phyloP scores from a whole-genome alignment of 2,329 filamentous ascomycete species.

The Microsporum ferrugineum region DNA sequence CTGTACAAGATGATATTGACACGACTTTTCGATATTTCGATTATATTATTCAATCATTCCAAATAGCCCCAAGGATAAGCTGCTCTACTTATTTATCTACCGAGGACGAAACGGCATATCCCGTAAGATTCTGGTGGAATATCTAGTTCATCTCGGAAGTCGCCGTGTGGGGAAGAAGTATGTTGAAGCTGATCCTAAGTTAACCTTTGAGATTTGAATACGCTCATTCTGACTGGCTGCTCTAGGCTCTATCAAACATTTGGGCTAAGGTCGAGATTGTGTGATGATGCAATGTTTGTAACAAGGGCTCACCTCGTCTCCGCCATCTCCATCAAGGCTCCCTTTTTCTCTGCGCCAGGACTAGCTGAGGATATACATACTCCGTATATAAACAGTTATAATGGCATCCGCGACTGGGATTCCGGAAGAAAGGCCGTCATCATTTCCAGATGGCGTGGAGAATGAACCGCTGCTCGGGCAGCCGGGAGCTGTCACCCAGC shows the following conservation, averaged over 20 bases:
- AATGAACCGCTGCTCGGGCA: conserved; percentile 62
- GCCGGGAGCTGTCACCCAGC: conserved; percentile 62
- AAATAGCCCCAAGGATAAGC: no score
- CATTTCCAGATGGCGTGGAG: conserved; percentile 18
- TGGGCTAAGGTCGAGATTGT: background rate
- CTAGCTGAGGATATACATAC: background rate
- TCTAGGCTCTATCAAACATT: background rate
- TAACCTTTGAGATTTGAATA: background rate
- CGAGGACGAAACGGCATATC: no score
- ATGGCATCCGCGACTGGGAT: conserved; percentile 63
- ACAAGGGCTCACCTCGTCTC: background rate
- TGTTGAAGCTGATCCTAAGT: background rate
- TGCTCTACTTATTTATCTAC: no score
- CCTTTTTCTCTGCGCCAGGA: background rate
- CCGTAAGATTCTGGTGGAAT: no score
- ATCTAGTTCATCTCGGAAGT: no score
- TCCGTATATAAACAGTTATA: background rate
- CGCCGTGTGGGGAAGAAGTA: no score
- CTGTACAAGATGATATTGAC: no score
- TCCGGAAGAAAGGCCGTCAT: conserved; percentile 41
- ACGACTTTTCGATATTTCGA: no score
- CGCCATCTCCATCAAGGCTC: background rate
- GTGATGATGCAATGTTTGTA: conserved; percentile 1
- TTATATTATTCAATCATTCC: no score
- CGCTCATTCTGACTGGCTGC: background rate